phyloP scores from a whole-genome alignment of 768 basidiomycete species.

The Mycena capillaripes region DNA sequence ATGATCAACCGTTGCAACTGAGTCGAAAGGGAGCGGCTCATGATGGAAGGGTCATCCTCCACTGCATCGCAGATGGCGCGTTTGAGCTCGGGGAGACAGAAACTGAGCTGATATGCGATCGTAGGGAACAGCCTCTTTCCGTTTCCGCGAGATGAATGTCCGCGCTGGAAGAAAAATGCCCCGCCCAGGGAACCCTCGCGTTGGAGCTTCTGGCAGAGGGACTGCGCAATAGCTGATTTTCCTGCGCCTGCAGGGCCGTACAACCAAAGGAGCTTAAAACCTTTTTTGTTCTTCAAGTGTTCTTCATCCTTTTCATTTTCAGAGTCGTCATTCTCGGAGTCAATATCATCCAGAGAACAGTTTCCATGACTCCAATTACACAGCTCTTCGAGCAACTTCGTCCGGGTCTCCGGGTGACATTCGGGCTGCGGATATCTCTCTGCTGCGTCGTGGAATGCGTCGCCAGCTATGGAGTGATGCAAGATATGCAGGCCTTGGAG shows the following conservation, averaged over 20 bases:
- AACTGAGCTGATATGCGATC: neutral
- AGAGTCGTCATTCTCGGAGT: no score
- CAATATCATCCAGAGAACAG: no score
- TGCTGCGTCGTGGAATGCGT: neutral
- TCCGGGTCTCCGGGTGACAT: neutral
- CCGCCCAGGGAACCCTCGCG: neutral
- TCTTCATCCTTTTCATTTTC: no score
- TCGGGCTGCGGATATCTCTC: neutral
- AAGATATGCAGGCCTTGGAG: neutral
- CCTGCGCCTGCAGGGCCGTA: neutral
- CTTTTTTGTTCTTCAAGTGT: no score
- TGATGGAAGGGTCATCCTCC: neutral
- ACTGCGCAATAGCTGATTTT: neutral
- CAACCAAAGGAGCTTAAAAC: neutral
- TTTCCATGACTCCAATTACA: neutral
- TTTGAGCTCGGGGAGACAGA: neutral
- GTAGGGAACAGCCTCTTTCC: neutral
- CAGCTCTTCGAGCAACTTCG: neutral
- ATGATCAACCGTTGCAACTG: neutral
- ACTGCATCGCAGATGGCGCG: neutral
- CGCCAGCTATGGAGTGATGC: neutral
- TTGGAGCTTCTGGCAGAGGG: neutral
- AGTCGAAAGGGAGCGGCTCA: neutral
- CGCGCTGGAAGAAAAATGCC: no score
- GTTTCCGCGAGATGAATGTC: neutral